phyloP scores from a whole-genome alignment of 2,329 filamentous ascomycete genomes.

The Arachnopeziza araneosa region DNA sequence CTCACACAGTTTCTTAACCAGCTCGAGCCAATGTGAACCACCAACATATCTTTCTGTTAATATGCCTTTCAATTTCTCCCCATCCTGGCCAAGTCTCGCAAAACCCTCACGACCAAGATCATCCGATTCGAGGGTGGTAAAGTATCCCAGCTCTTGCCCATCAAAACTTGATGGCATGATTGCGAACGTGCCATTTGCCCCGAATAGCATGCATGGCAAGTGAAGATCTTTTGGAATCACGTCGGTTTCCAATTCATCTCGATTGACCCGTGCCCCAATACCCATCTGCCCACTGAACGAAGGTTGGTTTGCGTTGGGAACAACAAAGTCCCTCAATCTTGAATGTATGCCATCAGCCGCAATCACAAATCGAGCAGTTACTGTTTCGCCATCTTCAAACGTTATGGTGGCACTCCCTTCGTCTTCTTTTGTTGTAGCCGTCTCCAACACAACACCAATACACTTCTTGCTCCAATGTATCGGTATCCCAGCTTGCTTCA shows the following conservation, averaged over 20 bases:
- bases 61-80: not conserved
- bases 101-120: not conserved
- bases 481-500: not conserved
- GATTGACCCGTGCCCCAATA: not conserved
- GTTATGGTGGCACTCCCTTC: not conserved
- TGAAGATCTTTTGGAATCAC: not conserved
- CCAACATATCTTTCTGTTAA: not conserved
- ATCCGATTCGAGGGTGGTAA: conserved; percentile 9
- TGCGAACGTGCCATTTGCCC: not conserved
- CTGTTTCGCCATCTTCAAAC: conserved; percentile 1
- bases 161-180: conserved; percentile 1
- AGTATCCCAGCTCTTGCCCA: not conserved
- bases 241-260: not conserved
- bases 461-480: not conserved
- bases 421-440: not conserved
- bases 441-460: not conserved
- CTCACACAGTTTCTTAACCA: not conserved
- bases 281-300: not conserved
- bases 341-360: conserved; percentile 4
- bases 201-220: conserved; percentile 5
- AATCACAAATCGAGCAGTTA: not conserved
- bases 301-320: not conserved
- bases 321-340: not conserved
- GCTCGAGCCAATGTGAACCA: not conserved
- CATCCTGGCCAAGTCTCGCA: not conserved